Evolutionary conservation across 2,329 filamentous ascomycete genomes (phyloP), one percentile per base, ranked within the genome.

Genomic region (Fusarium poae): DNA sequence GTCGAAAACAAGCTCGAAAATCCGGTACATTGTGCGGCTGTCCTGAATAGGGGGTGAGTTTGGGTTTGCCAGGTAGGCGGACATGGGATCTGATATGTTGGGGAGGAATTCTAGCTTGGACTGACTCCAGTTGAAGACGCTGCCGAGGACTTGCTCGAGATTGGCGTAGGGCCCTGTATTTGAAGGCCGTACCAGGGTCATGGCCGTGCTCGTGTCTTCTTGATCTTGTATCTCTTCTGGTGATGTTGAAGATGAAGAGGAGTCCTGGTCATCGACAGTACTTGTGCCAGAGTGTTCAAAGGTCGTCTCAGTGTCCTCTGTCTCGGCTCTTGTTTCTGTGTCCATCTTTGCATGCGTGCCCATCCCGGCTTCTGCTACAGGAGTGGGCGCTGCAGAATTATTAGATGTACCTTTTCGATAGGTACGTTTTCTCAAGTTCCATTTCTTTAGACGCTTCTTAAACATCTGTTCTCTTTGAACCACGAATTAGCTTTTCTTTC

Each of bases 1-100:
- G 57, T 79, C 78, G 46, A 79, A 80, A 23, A 77, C 77, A 18
- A 80, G 71, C 60, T 80, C 78, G 54, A 80, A 80, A 2, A 77
- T 80, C 51, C 78, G 76, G 53, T 79, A 80, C 78, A 80, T 80
- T 46, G 78, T 80, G 32, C 78, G 78, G 50, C 78, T 80, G 55
- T 80, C 78, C 56, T 79, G 77, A 13, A 79, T 78, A 25, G 76
- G 78, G 12, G 78, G 78, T 12, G 73, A 74, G 30, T 77, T 77
- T 15, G 78, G 78, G 30, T 73, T 75, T 8, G 77, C 77, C 10
- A 80, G 70, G 44, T 80, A 80, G 35, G 67, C 71, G 4, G 77
- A 78, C 78, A 80, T 80, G 54, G 78, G 76, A 60, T 80, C 78
- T n/a, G 72, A 65, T 25, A 57, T 58, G 34, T 68, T 51, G 40